phyloP scores from a whole-genome alignment of 805 yeast species.

The Yarrowia sp. region DNA sequence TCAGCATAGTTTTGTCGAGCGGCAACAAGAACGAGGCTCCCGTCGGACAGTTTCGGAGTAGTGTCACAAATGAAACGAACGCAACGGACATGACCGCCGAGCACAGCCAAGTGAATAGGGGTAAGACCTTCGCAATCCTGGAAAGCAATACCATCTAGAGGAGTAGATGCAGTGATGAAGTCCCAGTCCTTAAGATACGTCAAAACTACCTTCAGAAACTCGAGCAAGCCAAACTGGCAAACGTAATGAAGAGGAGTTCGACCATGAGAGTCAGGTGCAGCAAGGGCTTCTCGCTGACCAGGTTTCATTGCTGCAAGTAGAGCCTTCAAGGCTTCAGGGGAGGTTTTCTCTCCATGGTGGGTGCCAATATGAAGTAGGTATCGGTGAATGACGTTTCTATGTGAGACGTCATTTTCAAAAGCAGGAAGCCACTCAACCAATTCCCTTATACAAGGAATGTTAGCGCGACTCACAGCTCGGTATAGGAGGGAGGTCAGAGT shows the following conservation, averaged over 20 bases:
- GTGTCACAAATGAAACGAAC: slow-evolving; percentile 53
- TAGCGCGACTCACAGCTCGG: slow-evolving; percentile 17
- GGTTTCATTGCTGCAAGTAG: not conserved
- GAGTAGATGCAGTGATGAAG: slow-evolving; percentile 28
- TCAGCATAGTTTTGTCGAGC: slow-evolving; percentile 37
- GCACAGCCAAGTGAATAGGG: slow-evolving; percentile 78
- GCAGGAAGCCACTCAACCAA: slow-evolving; percentile 6
- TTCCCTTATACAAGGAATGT: slow-evolving; percentile 11
- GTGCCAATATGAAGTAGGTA: slow-evolving; percentile 16
- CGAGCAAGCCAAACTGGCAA: slow-evolving; percentile 76
- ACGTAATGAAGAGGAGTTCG: slow-evolving; percentile 90
- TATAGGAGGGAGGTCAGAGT: slow-evolving; percentile 5
- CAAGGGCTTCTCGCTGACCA: slow-evolving; percentile 36
- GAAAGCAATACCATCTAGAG: slow-evolving; percentile 32
- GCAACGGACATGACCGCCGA: slow-evolving; percentile 79
- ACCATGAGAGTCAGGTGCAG: slow-evolving; percentile 68
- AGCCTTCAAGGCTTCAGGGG: not conserved
- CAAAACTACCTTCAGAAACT: slow-evolving; percentile 56
- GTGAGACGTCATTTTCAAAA: not conserved
- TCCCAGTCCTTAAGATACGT: slow-evolving; percentile 57
- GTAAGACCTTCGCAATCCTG: slow-evolving; percentile 68
- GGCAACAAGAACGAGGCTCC: not conserved
- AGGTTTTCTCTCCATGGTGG: slow-evolving; percentile 2
- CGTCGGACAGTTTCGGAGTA: slow-evolving; percentile 35
- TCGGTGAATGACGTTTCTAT: slow-evolving; percentile 19